Evolutionary conservation across 768 basidiomycete species (phyloP), one percentile per base, ranked within the genome.

Genomic region (Phlebiopsis flavidoalba): DNA sequence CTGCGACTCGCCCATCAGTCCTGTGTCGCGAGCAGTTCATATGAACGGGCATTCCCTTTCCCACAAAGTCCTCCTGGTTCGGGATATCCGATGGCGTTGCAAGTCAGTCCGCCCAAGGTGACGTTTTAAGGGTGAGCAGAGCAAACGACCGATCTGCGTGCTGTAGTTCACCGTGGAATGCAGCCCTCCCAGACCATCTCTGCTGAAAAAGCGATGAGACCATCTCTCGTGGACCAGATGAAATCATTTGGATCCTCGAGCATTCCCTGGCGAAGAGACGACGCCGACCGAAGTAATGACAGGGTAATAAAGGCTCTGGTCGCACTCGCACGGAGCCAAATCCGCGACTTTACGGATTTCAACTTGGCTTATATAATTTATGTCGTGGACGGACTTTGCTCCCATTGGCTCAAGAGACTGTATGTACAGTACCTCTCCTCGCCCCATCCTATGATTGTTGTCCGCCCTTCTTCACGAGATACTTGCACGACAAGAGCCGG

Each of bases 21-120:
- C 51, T 8, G 33, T 26, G 3, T 33, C 61, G n/a, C n/a, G 17
- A 50, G 33, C 59, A 8, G 36, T 17, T 21, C 53, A 2, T 60
- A 57, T 46, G 54, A 58, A 40, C 35, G 57, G 8, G 43, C 53
- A 14, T 57, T 67, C 24, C 65, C 69, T 5, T 70, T 70, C 59
- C 69, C 69, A 35, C 69, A 67, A 52, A 67, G 69, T 51, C 69
- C 69, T 15, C 69, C 66, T 2, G 69, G 69, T 12, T 66, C 66
- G 1, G 69, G 69, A 35, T 70, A 64, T 48, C 69, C 69, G 15
- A 37, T 66, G 31, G 60, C 58, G 48, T 50, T 70, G 43, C 61
- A 70, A 37, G 64, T 70, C 5, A 65, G 40, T 0, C n/a, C 63
- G 3, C 69, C 69, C 8, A 50, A 64, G 10, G 22, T 52, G 63